Percentiles rank a stretch among this genome's conserved stretches.
phyloP scores from a whole-genome alignment of 2,329 filamentous ascomycete species.

The Sporothrix sp. region DNA sequence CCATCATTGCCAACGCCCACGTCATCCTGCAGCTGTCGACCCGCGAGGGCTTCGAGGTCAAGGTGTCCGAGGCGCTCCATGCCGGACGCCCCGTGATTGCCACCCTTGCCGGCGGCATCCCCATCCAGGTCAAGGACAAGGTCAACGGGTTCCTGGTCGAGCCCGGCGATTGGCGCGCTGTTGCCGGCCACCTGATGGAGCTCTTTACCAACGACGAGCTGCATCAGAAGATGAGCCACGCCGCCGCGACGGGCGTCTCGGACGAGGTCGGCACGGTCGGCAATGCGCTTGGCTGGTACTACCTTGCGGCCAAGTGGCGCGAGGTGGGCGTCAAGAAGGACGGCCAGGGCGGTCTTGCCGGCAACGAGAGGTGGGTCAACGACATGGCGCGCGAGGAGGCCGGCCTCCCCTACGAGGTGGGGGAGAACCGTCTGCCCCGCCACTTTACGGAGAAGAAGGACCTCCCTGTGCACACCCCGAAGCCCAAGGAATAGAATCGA shows the following conservation, averaged over 20 bases:
- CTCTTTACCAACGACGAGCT: constrained; percentile 57
- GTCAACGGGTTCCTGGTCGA: constrained; percentile 67
- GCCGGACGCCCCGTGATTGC: constrained; percentile 72
- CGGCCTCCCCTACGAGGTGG: constrained; percentile 44
- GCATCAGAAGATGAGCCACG: constrained; percentile 56
- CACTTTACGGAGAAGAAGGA: constrained; percentile 29
- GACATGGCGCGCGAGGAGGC: constrained; percentile 62
- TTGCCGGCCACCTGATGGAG: constrained; percentile 56
- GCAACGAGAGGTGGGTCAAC: constrained; percentile 59
- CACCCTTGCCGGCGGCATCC: constrained; percentile 67
- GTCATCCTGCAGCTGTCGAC: constrained; percentile 72
- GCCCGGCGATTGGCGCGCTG: constrained; percentile 57
- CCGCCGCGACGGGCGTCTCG: constrained; percentile 56
- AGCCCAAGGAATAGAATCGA: constrained; percentile 1
- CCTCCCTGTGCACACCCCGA: neutral
- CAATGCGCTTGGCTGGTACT: constrained; percentile 67
- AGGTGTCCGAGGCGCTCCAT: constrained; percentile 74
- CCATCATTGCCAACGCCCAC: constrained; percentile 60
- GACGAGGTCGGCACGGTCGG: constrained; percentile 77
- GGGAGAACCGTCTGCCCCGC: constrained; percentile 52
- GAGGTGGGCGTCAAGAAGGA: constrained; percentile 40
- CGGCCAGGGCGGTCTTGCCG: constrained; percentile 37
- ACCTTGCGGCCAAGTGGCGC: constrained; percentile 58
- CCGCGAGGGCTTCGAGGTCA: constrained; percentile 76
- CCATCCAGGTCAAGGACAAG: constrained; percentile 62